A percentile compares a stretch with the other conserved stretches of the same genome.
phyloP scores from a whole-genome alignment of 148 eudicot species.

The Vaccinium corymbosum region DNA sequence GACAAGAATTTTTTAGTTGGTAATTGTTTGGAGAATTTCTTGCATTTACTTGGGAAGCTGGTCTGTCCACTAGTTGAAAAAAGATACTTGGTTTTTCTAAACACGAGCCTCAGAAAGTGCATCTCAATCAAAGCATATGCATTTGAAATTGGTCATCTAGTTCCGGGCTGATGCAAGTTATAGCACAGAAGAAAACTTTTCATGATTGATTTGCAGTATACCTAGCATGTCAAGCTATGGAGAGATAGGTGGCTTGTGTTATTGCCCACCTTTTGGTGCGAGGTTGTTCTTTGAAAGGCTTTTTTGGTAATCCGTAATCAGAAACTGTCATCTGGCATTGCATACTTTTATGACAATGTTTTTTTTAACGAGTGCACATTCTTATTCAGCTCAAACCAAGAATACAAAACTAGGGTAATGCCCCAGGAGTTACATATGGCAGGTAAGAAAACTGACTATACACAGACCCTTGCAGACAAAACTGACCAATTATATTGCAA shows the following conservation, averaged over 20 bases:
- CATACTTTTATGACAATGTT: not conserved
- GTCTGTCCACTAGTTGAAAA: not conserved
- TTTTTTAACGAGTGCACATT: too few relatives aligned
- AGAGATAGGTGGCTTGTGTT: not conserved
- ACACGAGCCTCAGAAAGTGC: not conserved
- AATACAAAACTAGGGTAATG: too few relatives aligned
- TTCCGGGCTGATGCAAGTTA: not conserved
- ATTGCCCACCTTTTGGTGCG: not conserved
- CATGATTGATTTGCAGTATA: not conserved
- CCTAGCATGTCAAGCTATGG: not conserved
- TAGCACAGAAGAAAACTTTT: not conserved
- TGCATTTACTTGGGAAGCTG: not conserved
- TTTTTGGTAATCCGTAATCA: slow-evolving; percentile 5
- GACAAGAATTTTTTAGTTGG: not conserved
- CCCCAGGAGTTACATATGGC: too few relatives aligned
- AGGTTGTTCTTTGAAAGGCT: not conserved
- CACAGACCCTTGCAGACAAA: too few relatives aligned
- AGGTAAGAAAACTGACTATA: too few relatives aligned
- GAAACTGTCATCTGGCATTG: not conserved
- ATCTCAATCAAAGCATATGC: not conserved
- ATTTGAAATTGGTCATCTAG: not conserved
- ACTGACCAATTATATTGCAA: too few relatives aligned
- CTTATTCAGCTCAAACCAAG: too few relatives aligned
- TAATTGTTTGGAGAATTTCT: not conserved
- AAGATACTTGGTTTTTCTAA: not conserved